Evolutionary conservation across 768 basidiomycete genomes (phyloP), one percentile per base, ranked within the genome.

Genomic region (Boletus barrowsii): DNA sequence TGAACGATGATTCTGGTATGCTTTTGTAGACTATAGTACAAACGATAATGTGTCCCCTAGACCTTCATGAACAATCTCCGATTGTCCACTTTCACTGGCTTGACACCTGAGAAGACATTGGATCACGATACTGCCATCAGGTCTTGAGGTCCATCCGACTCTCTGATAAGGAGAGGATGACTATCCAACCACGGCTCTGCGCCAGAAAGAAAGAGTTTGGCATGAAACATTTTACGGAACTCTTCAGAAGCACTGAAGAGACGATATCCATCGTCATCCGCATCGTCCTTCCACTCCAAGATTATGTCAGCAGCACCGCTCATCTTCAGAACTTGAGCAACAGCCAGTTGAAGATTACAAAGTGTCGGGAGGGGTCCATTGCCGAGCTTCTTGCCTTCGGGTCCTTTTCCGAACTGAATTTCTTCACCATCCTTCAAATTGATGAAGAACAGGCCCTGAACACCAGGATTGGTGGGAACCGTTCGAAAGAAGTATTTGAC

Each of bases 301-400:
- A 40, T 20, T 39, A 55, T n/a, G 37, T 55, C 54, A 17, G 54
- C 54, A 26, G 54, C 54, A 44, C 49, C 54, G 37, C 54, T 55
- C 54, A 55, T 55, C 49, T 9, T 55, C 37, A 46, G 6, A 41
- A 41, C 51, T 15, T 24, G 51, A 54, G 50, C 54, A 24, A 46
- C 10, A 53, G 54, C 54, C 37, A 53, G n/a, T 22, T 20, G 50
- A 35, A 55, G 22, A 29, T 55, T 55, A 10, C 43, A 55, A 15
- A 52, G 43, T 9, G 1, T 40, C 11, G 32, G 32, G 22, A 3
- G 1, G 22, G 22, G 22, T 22, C 22, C 22, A 37, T 35, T 10
- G 36, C 20, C 0, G 15, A 53, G 50, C 14, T 26, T 10, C 17
- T 41, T 30, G 37, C 50, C 51, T 9, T 53, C 32, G 6, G 37